Evolutionary conservation across 805 yeast species (phyloP).

Genomic region (Teunomyces atbi): DNA sequence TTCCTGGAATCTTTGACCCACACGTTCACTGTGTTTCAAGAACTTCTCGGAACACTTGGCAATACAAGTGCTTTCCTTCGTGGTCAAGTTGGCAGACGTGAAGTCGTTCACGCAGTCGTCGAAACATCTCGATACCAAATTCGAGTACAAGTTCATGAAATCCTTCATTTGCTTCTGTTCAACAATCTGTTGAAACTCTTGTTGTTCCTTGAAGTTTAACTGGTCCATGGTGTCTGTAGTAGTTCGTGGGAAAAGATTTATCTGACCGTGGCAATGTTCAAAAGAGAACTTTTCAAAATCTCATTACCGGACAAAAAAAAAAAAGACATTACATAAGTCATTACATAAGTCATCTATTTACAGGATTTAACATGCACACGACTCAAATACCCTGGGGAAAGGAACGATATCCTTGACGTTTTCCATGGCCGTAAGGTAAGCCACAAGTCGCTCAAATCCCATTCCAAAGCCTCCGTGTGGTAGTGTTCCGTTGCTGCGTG

Average conservation of each 20-base stretch:
- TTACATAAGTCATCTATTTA: background rate
- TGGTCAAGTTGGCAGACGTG: constrained; percentile 84
- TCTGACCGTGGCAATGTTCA: background rate
- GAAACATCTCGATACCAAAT: constrained; percentile 95
- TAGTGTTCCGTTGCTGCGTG: constrained; percentile 72
- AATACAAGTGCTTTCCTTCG: constrained; percentile 83
- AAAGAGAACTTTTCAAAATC: background rate
- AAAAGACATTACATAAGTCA: background rate
- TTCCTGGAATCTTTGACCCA: constrained; percentile 98
- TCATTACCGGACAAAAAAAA: background rate
- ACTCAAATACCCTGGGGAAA: constrained; percentile 69
- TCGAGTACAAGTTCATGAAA: constrained; percentile 95
- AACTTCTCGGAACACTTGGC: constrained; percentile 95
- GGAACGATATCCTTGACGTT: constrained; percentile 86
- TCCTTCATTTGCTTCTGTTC: constrained; percentile 99
- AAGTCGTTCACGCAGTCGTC: constrained; percentile 97
- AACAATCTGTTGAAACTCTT: constrained; percentile 90
- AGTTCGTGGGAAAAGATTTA: too few relatives aligned
- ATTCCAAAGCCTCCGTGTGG: constrained; percentile 98
- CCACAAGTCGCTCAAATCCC: constrained; percentile 85
- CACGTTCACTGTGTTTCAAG: constrained; percentile 96
- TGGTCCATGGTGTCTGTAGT: constrained; percentile 69
- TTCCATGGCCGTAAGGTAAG: constrained; percentile 68
- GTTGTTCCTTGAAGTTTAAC: constrained; percentile 92
- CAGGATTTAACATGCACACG: constrained; percentile 29